phyloP scores from a whole-genome alignment of 805 yeast genomes.

The Zygoascus ofunaensis region DNA sequence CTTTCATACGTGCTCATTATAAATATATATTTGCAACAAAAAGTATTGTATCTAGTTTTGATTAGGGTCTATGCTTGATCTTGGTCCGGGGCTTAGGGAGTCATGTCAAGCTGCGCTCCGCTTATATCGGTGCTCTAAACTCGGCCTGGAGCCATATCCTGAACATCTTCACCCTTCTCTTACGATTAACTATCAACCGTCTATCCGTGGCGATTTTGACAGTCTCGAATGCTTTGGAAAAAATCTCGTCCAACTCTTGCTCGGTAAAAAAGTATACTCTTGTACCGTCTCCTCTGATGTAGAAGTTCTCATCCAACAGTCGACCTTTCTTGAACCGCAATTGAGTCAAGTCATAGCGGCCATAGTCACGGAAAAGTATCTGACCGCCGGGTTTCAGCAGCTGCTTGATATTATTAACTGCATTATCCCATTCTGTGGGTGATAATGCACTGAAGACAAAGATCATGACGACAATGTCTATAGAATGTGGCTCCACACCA shows the following conservation, averaged over 20 bases:
- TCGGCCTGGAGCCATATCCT: slow-evolving; percentile 96
- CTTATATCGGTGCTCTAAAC: too few relatives aligned
- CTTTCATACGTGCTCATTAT: too few relatives aligned
- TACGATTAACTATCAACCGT: slow-evolving; percentile 81
- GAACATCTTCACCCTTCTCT: slow-evolving; percentile 89
- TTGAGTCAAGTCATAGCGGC: slow-evolving; percentile 92
- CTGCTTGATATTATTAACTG: slow-evolving; percentile 59
- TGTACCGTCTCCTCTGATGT: slow-evolving; percentile 96
- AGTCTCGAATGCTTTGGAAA: slow-evolving; percentile 56
- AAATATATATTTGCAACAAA: too few relatives aligned
- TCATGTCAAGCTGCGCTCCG: too few relatives aligned
- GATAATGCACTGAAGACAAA: slow-evolving; percentile 88
- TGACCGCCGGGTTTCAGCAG: slow-evolving; percentile 88
- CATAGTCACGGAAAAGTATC: slow-evolving; percentile 86
- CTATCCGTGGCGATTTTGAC: slow-evolving; percentile 81
- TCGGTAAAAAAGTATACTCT: slow-evolving; percentile 95
- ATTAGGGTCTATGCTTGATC: too few relatives aligned
- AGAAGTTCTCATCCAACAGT: slow-evolving; percentile 81
- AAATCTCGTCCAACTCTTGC: slow-evolving; percentile 73
- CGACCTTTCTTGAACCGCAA: slow-evolving; percentile 85
- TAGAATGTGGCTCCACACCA: slow-evolving; percentile 68
- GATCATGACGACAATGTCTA: slow-evolving; percentile 88
- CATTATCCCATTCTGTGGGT: slow-evolving; percentile 84
- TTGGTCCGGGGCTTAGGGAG: too few relatives aligned
- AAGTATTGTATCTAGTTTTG: too few relatives aligned